Conservation (phyloP, 1,284 basidiomycete species). For the Cryptococcus sp. region DNA sequence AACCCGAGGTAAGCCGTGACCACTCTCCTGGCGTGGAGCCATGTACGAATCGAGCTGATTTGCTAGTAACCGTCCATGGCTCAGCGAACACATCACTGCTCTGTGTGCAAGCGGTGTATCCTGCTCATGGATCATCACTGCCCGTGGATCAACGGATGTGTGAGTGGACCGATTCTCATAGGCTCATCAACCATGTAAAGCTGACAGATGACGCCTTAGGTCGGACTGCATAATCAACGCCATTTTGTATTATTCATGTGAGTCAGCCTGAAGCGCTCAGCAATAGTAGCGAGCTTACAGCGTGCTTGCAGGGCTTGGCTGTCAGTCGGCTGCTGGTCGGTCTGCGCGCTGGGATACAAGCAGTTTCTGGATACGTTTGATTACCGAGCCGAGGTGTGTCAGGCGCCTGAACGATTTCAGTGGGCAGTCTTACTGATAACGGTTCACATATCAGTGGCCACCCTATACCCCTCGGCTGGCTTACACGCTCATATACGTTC, state of each 20-base stretch:
- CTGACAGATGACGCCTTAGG: slow-evolving; percentile 35
- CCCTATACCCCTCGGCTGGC: slow-evolving; percentile 66
- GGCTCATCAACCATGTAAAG: neutral
- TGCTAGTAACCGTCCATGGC: neutral
- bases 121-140: slow-evolving; percentile 95
- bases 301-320: slow-evolving; percentile 67
- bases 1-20: slow-evolving; percentile 72
- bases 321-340: slow-evolving; percentile 63
- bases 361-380: slow-evolving; percentile 56
- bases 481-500: slow-evolving; percentile 76
- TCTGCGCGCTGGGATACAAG: slow-evolving; percentile 62
- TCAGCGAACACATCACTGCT: slow-evolving; percentile 92
- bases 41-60: neutral
- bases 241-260: slow-evolving; percentile 95
- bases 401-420: too few relatives aligned
- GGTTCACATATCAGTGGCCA: slow-evolving; percentile 60
- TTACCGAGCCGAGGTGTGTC: slow-evolving; percentile 56
- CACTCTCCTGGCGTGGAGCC: too few relatives aligned
- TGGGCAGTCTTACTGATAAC: too few relatives aligned
- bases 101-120: slow-evolving; percentile 87
- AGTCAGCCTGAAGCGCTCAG: slow-evolving; percentile 25
- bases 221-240: slow-evolving; percentile 91
- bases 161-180: slow-evolving; percentile 25
- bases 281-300: neutral
- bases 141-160: slow-evolving; percentile 94